These are phyloP conservation scores for Albifimbria verrucaria DNA, from an alignment of 2,329 filamentous ascomycete species.

Conservation along the genomic window DNA sequence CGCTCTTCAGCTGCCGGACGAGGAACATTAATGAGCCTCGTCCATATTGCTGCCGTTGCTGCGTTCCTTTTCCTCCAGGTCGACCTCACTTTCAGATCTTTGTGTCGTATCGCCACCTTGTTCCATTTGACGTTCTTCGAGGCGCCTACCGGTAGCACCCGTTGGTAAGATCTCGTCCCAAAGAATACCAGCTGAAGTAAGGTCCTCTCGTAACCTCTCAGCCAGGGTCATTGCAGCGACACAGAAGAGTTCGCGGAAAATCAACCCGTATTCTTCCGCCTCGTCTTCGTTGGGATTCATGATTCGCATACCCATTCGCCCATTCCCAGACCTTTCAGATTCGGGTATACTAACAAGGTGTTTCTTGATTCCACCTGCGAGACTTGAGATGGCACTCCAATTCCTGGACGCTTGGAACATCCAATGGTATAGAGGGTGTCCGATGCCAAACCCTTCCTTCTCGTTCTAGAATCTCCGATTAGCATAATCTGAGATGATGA, in stretches of 20 bases:
- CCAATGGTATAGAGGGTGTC: conserved; percentile 82
- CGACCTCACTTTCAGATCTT: conserved; percentile 28
- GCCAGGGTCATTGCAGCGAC: conserved; percentile 74
- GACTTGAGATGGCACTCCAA: conserved; percentile 65
- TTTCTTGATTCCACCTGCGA: conserved; percentile 69
- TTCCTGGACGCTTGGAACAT: conserved; percentile 77
- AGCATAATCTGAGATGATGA: conserved; percentile 3
- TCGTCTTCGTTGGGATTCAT: conserved; percentile 53
- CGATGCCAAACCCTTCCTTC: conserved; percentile 71
- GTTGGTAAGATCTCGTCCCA: conserved; percentile 76
- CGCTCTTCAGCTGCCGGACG: conserved; percentile 58
- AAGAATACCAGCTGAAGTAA: conserved; percentile 64
- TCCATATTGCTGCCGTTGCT: conserved; percentile 42
- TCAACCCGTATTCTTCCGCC: conserved; percentile 66
- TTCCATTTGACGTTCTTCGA: conserved; percentile 16
- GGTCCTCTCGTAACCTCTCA: conserved; percentile 57
- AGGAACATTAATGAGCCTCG: conserved; percentile 80
- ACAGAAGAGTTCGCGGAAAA: conserved; percentile 83
- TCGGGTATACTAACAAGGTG: conserved; percentile 57
- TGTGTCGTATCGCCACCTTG: too few relatives aligned
- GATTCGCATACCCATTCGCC: conserved; percentile 37
- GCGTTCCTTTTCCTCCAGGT: conserved; percentile 35
- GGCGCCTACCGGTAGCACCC: conserved; percentile 35
- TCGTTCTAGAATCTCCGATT: conserved; percentile 30
- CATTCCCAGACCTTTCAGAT: conserved; percentile 33